Percentiles rank a stretch among this genome's conserved stretches.
Conservation (phyloP, 2,329 filamentous ascomycete species). For the Diplodia scrobiculata region DNA sequence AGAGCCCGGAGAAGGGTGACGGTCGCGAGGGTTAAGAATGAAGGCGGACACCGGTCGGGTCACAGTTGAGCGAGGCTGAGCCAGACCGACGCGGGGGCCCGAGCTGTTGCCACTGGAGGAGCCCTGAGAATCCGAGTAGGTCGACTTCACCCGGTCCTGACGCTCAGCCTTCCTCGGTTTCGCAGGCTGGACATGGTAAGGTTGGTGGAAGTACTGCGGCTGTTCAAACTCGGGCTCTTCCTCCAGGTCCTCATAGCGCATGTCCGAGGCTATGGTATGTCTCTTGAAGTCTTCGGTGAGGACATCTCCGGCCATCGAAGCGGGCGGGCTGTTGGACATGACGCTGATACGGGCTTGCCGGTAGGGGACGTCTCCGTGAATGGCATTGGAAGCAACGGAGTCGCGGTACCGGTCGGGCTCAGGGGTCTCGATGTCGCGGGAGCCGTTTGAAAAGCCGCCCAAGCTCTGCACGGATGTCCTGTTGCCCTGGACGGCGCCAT, state of each 20-base stretch:
- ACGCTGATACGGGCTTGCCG: conserved; percentile 13
- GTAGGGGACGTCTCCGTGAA: conserved; percentile 8
- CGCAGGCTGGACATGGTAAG: conserved; percentile 42
- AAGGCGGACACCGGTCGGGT: conserved; percentile 75
- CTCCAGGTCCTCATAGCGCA: conserved; percentile 30
- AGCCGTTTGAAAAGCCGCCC: conserved; percentile 41
- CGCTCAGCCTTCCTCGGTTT: conserved; percentile 29
- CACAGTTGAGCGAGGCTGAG: conserved; percentile 58
- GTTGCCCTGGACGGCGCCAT: conserved; percentile 38
- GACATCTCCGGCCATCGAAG: conserved; percentile 13
- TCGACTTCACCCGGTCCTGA: conserved; percentile 36
- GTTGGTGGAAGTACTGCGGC: conserved; percentile 56
- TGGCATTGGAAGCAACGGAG: conserved; percentile 18
- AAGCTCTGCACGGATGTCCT: conserved; percentile 40
- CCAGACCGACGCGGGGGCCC: conserved; percentile 38
- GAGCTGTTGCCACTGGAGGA: conserved; percentile 38
- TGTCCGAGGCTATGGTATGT: conserved; percentile 6
- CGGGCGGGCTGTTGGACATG: conserved; percentile 21
- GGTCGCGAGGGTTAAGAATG: conserved; percentile 66
- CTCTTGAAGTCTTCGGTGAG: conserved; percentile 22
- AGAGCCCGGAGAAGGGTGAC: conserved; percentile 57
- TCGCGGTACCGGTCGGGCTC: conserved; percentile 31
- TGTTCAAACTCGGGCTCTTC: conserved; percentile 47
- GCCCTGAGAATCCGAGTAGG: conserved; percentile 38
- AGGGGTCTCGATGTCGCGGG: conserved; percentile 38